Base-by-base conservation (phyloP, 306 rosid species). In the Casuarina glauca region DNA sequence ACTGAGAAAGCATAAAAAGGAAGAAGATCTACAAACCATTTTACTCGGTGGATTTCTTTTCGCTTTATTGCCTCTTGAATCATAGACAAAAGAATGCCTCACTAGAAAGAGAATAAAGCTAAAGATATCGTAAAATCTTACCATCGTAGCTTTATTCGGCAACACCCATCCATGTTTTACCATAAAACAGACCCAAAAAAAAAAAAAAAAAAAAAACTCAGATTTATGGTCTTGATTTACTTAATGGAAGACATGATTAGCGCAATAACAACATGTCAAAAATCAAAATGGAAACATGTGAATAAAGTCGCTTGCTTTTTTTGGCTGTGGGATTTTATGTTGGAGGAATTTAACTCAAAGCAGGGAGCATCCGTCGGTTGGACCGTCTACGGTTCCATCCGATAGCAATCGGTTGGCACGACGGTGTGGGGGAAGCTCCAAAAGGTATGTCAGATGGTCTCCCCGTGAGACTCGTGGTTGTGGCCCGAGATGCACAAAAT, bases 11-110 rank as follows among this genome's bases (percentile, higher is more conserved):
- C 69, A 63, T 63, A 36, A 63, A 63, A 38, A 26, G 32, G 19
- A 38, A 63, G 69, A 2, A 36, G 44, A 63, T 63, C 69, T 38
- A 63, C 45, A 13, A 63, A 63, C 69, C 46, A 5, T 63, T 63
- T 39, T 63, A 4, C 69, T 36, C 32, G 69, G 8, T 38, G 36
- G 69, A 63, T 38, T 39, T 63, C 20, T 63, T 63, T 6, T 63
- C 19, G 38, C n/a, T 63, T 63, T 16, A 36, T 38, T 63, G 43
- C 46, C 69, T 63, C 69, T 63, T 63, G 36, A 63, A 38, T 63
- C 69, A 38, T 63, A 43, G 71, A 66, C 71, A 66, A 42, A 66
- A 66, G 19, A 63, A 26, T 58, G 12, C 39, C 64, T 20, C 32
- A 36, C 13, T 63, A 16, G 42, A 38, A 63, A 63, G 46, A 41